A percentile compares a stretch with the other conserved stretches of the same genome.
These are phyloP conservation scores for Gossypium australe DNA, from an alignment of 345 rosid genomes.

Conservation along the genomic window DNA sequence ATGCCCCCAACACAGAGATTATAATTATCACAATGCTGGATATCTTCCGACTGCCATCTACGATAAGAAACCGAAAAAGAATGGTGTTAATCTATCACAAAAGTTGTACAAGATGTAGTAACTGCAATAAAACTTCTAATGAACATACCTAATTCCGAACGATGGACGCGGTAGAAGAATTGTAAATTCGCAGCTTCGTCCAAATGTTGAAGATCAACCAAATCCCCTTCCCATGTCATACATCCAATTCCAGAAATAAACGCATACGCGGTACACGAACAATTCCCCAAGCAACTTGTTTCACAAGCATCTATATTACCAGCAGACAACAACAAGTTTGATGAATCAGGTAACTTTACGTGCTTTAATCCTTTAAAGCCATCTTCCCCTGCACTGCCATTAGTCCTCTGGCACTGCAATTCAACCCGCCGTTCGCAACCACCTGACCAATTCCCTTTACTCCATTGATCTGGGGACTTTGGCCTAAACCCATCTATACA, in stretches of 20 bases:
- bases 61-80: neutral
- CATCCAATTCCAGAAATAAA: constrained; percentile 39
- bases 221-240: constrained; percentile 48
- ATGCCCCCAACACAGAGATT: constrained; percentile 32
- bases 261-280: constrained; percentile 64
- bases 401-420: constrained; percentile 37
- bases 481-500: constrained; percentile 58
- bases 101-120: neutral
- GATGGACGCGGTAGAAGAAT: constrained; percentile 44
- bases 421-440: constrained; percentile 47
- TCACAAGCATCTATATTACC: constrained; percentile 30
- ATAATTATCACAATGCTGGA: constrained; percentile 36
- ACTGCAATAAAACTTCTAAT: no score
- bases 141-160: constrained; percentile 49
- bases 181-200: constrained; percentile 22
- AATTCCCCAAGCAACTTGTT: constrained; percentile 36
- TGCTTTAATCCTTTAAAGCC: constrained; percentile 29
- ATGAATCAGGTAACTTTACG: constrained; percentile 48
- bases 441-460: constrained; percentile 34
- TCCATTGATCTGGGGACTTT: constrained; percentile 27
- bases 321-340: constrained; percentile 19
- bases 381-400: constrained; percentile 30
- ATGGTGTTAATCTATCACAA: neutral
- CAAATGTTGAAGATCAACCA: constrained; percentile 50
- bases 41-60: constrained; percentile 32